A percentile compares a stretch with the other conserved stretches of the same genome.
Evolutionary conservation across 1,284 basidiomycete species (phyloP).

Genomic region (Omphalotus olearius): DNA sequence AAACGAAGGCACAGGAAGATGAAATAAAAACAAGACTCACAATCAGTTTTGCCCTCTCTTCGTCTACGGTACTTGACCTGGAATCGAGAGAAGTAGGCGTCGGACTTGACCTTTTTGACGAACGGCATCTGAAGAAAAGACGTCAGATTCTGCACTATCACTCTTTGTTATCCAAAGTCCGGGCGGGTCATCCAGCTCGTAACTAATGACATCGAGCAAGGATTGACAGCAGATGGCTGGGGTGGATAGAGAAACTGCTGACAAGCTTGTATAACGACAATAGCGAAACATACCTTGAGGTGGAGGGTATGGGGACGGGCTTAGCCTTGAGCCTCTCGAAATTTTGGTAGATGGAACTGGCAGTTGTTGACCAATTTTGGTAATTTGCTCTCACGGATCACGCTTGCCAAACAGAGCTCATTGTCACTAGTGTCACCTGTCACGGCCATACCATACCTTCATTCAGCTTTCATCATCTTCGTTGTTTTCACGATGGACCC

Average conservation of each 20-base stretch:
- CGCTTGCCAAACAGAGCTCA: too few species aligned
- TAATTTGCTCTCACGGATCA: neutral
- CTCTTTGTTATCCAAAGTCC: conserved; percentile 1
- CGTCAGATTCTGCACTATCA: conserved; percentile 27
- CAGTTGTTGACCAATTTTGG: neutral
- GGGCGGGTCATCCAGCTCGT: neutral
- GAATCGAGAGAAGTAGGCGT: conserved; percentile 96
- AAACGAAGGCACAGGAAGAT: neutral
- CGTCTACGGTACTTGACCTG: conserved; percentile 96
- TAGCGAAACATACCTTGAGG: conserved; percentile 51
- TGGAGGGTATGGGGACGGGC: conserved; percentile 36
- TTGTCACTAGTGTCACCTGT: too few species aligned
- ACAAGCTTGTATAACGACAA: neutral
- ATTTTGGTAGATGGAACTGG: neutral
- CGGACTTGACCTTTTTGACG: conserved; percentile 85
- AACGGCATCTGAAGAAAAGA: conserved; percentile 68
- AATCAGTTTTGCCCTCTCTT: conserved; percentile 98
- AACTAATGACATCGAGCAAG: conserved; percentile 26
- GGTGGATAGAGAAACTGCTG: too few species aligned
- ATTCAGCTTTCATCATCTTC: conserved; percentile 1
- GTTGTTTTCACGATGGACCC: conserved; percentile 37
- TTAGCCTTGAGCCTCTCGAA: conserved; percentile 21
- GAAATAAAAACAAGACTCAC: conserved; percentile 38
- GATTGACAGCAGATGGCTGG: neutral
- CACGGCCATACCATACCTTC: neutral